Conservation (phyloP, 139 green algal species). For the Coelastrella sp. region DNA sequence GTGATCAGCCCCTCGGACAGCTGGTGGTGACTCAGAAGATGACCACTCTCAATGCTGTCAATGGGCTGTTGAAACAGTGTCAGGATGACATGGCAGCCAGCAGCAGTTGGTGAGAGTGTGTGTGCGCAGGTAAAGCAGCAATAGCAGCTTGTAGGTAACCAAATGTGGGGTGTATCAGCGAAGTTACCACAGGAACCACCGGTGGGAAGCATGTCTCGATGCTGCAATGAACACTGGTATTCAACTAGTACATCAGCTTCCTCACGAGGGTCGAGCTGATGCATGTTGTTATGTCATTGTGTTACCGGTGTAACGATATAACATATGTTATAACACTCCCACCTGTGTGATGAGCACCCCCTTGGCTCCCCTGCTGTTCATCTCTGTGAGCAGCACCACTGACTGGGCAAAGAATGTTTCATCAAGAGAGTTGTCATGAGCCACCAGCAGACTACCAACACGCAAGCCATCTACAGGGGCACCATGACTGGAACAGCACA, state of each 20-base stretch:
- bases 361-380: not conserved
- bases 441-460: slow-evolving; percentile 31
- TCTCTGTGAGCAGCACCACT: slow-evolving; percentile 34
- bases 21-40: not conserved
- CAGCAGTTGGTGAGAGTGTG: too few species aligned
- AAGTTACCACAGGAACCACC: too few species aligned
- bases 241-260: too few species aligned
- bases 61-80: not conserved
- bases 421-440: not conserved
- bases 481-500: slow-evolving; percentile 12
- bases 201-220: too few species aligned
- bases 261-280: too few species aligned
- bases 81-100: not conserved
- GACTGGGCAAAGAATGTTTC: not conserved
- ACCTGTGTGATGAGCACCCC: slow-evolving; percentile 26
- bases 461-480: slow-evolving; percentile 11
- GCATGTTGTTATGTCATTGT: not conserved
- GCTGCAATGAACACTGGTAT: too few species aligned
- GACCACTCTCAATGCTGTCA: slow-evolving; percentile 7
- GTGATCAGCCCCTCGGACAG: not conserved
- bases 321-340: not conserved
- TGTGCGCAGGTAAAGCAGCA: too few species aligned
- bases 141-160: too few species aligned
- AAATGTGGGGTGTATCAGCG: too few species aligned
- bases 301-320: not conserved